These are phyloP conservation scores for Xylaria sp. DNA, from an alignment of 2,329 filamentous ascomycete genomes.

Conservation along the genomic window DNA sequence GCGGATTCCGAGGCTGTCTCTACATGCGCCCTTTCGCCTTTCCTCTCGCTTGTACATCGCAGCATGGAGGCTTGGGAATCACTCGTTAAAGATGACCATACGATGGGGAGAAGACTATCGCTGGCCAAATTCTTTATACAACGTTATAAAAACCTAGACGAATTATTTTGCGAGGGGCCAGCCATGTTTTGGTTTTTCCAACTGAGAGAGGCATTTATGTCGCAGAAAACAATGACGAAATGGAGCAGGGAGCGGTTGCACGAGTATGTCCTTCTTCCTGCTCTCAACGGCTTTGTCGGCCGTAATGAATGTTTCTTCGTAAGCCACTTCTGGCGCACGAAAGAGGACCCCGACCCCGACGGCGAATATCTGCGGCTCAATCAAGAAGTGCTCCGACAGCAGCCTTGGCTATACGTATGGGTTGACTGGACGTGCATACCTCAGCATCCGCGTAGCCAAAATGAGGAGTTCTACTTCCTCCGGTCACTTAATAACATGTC, in stretches of 20 bases:
- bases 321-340: slow-evolving; percentile 36
- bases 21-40: background rate
- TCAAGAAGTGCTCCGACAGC: slow-evolving; percentile 29
- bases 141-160: background rate
- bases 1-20: background rate
- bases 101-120: too few species aligned
- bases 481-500: slow-evolving; percentile 32
- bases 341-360: slow-evolving; percentile 35
- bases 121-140: too few species aligned
- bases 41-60: background rate
- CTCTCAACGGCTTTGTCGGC: slow-evolving; percentile 28
- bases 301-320: slow-evolving; percentile 35
- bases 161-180: background rate
- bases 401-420: slow-evolving; percentile 38
- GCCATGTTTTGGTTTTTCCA: slow-evolving; percentile 24
- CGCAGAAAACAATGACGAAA: slow-evolving; percentile 22
- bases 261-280: slow-evolving; percentile 36
- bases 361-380: slow-evolving; percentile 31
- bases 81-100: background rate
- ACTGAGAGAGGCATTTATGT: slow-evolving; percentile 21
- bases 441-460: slow-evolving; percentile 30
- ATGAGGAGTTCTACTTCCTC: slow-evolving; percentile 33
- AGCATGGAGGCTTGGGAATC: background rate
- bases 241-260: slow-evolving; percentile 26
- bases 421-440: slow-evolving; percentile 38